Evolutionary conservation across 2,329 filamentous ascomycete species (phyloP).

Genomic region (Rasamsonia emersonii): DNA sequence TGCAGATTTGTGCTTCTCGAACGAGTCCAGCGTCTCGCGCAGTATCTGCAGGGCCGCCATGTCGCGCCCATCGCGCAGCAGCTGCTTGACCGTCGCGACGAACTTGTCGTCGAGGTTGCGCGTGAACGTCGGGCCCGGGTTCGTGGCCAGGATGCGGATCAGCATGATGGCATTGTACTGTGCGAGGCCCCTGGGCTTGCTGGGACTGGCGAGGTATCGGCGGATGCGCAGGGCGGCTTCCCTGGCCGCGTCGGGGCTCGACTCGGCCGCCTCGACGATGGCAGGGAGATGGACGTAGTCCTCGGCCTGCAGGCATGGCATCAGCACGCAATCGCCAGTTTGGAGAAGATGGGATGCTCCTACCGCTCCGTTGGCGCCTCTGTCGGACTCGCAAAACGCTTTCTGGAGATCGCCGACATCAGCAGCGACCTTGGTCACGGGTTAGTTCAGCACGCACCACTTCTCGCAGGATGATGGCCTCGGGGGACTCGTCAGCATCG

Average conservation of each 20-base stretch:
- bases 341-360: constrained; percentile 6
- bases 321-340: constrained; percentile 4
- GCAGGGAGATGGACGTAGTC: constrained; percentile 87
- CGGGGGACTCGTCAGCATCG: constrained; percentile 33
- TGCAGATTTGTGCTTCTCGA: constrained; percentile 61
- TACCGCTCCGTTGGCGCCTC: constrained; percentile 48
- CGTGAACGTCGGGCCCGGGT: constrained; percentile 86
- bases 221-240: constrained; percentile 74
- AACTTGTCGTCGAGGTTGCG: constrained; percentile 82
- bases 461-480: constrained; percentile 31
- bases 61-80: constrained; percentile 64
- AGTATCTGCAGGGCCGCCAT: constrained; percentile 74
- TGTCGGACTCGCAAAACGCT: constrained; percentile 70
- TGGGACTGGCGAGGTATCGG: constrained; percentile 69
- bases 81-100: constrained; percentile 62
- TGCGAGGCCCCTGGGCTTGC: constrained; percentile 55
- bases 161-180: constrained; percentile 98
- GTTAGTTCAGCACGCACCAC: constrained; percentile 22
- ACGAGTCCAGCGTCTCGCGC: constrained; percentile 73
- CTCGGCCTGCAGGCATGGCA: constrained; percentile 52
- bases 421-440: constrained; percentile 1
- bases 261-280: constrained; percentile 93
- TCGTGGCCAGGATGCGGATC: constrained; percentile 81
- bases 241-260: constrained; percentile 73
- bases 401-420: constrained; percentile 41